Conservation (phyloP, 1,284 basidiomycete genomes). For the Ganoderma meredithae region DNA sequence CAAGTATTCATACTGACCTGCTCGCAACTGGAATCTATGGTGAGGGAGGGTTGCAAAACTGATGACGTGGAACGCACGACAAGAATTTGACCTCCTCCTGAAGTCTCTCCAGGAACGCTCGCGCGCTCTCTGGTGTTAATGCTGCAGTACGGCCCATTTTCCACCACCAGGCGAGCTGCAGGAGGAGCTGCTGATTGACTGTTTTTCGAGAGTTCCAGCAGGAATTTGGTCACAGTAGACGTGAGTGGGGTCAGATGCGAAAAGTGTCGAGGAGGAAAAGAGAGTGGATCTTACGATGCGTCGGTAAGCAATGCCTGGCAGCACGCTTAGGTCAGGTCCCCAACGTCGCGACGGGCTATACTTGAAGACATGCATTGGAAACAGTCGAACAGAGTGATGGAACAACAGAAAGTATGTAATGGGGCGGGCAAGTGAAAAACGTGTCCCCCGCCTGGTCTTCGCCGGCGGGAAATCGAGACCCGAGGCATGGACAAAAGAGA, state of each 20-base stretch:
- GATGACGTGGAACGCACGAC: slow-evolving; percentile 3
- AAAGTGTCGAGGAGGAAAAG: neutral
- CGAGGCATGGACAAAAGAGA: slow-evolving; percentile 36
- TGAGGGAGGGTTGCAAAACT: too few relatives aligned
- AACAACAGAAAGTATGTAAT: slow-evolving; percentile 8
- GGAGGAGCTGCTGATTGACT: neutral
- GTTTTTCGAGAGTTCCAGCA: neutral
- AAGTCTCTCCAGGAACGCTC: neutral
- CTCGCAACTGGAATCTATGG: neutral
- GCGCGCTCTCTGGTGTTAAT: neutral
- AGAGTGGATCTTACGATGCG: neutral
- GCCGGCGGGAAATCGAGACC: slow-evolving; percentile 40
- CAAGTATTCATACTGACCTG: neutral
- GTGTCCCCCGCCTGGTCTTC: slow-evolving; percentile 45
- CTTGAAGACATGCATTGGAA: neutral
- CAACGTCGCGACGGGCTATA: neutral
- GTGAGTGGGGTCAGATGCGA: too few relatives aligned
- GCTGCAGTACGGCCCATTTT: neutral
- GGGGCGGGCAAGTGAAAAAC: slow-evolving; percentile 1
- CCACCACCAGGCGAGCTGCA: neutral
- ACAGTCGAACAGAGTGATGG: neutral
- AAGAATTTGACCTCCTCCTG: neutral
- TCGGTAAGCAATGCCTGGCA: neutral
- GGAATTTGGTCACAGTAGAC: neutral
- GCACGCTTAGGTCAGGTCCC: neutral